phyloP scores from a whole-genome alignment of 257 asterid genomes.

The Striga asiatica region DNA sequence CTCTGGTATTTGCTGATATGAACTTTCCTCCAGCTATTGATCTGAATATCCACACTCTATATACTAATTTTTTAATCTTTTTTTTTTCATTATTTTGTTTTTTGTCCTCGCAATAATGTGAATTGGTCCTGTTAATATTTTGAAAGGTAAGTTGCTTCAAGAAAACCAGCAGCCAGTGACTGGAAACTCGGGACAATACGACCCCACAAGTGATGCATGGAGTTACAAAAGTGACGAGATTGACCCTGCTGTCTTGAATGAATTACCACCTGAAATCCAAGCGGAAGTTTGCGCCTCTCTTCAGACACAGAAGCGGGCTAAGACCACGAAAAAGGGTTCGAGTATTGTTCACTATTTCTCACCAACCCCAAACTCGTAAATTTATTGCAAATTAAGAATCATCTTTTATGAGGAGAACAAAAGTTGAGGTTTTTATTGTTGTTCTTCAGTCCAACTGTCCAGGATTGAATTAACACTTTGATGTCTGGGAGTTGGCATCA shows the following conservation, averaged over 20 bases:
- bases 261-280: constrained; percentile 67
- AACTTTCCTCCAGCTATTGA: neutral
- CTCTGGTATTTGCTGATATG: constrained; percentile 32
- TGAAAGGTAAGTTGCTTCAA: constrained; percentile 21
- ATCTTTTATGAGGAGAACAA: constrained; percentile 3
- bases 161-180: constrained; percentile 20
- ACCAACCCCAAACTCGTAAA: constrained; percentile 26
- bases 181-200: constrained; percentile 23
- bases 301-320: constrained; percentile 62
- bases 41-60: neutral
- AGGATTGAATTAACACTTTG: too few relatives aligned
- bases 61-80: too few relatives aligned
- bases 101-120: constrained; percentile 6
- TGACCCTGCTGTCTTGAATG: constrained; percentile 54
- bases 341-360: constrained; percentile 63
- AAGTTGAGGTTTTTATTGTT: neutral
- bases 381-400: neutral
- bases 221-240: constrained; percentile 60
- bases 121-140: constrained; percentile 7
- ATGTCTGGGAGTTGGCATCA: neutral
- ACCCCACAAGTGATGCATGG: constrained; percentile 31
- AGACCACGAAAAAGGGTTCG: constrained; percentile 37
- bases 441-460: constrained; percentile 5
- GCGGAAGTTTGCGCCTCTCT: constrained; percentile 68
- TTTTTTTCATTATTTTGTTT: neutral